Base-by-base conservation (phyloP, 176 grass and related monocot species). In the Bolboschoenus planiculmis region DNA sequence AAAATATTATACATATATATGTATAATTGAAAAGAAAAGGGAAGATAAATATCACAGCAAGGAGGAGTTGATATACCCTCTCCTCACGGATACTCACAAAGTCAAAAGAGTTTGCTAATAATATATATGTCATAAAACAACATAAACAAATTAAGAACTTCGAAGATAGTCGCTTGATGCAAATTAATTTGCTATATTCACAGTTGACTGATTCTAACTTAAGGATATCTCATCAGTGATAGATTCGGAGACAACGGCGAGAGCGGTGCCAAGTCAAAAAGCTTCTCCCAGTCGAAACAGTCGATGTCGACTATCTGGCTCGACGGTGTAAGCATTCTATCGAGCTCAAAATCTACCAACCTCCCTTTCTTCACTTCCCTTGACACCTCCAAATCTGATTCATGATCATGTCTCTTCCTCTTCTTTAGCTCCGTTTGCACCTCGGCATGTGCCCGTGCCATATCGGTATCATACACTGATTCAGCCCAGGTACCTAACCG, bases 171-270 rank as follows among this genome's bases (percentile, higher is more conserved):
- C 20, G 7, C 78, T 85, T 71, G 87, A 79, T 24, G 86, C 48
- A 93, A 88, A 11, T 54, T 82, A n/a, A n/a, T n/a, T 21, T 89
- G 85, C 35, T 79, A 16, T 58, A n/a, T 56, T 58, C 7, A 37
- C 77, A 56, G 15, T 37, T 57, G 13, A 37, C 21, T 55, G 14
- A n/a, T n/a, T n/a, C n/a, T 48, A 77, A 56, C 51, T 88, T 30
- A 64, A 67, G 36, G 1, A 37, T 86, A 95, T 33, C 84, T 88
- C 13, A 88, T 88, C 13, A 88, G 8, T 24, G 85, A 1, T 13
- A 75, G 81, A 39, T 83, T 58, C 4, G 88, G 88, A 64, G 88
- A 92, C 61, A 88, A 18, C 13, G 90, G 88, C 36, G 90, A 89
- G 2, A 94, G 76, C 53, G 72, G 84, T 30, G 81, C 68, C 89